phyloP scores from a whole-genome alignment of 805 yeast species.

The Suhomyces sp. region DNA sequence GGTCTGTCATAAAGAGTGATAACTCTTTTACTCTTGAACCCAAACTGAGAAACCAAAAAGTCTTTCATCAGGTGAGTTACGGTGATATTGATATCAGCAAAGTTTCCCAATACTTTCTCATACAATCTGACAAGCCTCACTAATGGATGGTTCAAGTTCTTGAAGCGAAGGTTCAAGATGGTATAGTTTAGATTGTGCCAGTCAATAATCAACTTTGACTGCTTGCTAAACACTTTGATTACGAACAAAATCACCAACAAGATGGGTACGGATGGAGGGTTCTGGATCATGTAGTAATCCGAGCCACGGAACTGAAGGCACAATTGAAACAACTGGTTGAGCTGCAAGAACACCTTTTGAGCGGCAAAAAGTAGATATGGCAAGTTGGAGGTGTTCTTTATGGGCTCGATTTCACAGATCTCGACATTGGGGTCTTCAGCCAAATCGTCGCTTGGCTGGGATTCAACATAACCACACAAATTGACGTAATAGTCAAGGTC shows the following conservation, averaged over 20 bases:
- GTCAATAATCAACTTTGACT: conserved; percentile 72
- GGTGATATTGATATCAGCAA: conserved; percentile 70
- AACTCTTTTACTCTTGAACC: conserved; percentile 43
- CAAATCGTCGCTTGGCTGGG: conserved; percentile 49
- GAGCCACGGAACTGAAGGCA: conserved; percentile 58
- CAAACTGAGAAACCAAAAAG: conserved; percentile 56
- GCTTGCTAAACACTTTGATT: conserved; percentile 46
- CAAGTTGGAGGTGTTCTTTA: conserved; percentile 35
- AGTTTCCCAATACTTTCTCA: conserved; percentile 60
- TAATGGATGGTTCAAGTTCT: conserved; percentile 53
- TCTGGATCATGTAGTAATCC: conserved; percentile 71
- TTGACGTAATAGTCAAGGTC: conserved; percentile 69
- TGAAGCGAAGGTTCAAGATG: conserved; percentile 65
- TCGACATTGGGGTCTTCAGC: conserved; percentile 50
- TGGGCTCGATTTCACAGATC: conserved; percentile 44
- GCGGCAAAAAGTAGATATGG: conserved; percentile 60
- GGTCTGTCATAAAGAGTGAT: conserved; percentile 86
- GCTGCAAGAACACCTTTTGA: conserved; percentile 58
- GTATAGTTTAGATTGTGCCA: conserved; percentile 96
- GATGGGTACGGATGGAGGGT: conserved; percentile 91
- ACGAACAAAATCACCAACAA: conserved; percentile 60
- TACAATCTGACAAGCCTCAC: conserved; percentile 59
- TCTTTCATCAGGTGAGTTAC: conserved; percentile 75
- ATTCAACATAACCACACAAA: conserved; percentile 77
- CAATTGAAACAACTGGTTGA: conserved; percentile 42